phyloP scores from a whole-genome alignment of 1,139 yeast genomes.

The Kluyveromyces marxianus region DNA sequence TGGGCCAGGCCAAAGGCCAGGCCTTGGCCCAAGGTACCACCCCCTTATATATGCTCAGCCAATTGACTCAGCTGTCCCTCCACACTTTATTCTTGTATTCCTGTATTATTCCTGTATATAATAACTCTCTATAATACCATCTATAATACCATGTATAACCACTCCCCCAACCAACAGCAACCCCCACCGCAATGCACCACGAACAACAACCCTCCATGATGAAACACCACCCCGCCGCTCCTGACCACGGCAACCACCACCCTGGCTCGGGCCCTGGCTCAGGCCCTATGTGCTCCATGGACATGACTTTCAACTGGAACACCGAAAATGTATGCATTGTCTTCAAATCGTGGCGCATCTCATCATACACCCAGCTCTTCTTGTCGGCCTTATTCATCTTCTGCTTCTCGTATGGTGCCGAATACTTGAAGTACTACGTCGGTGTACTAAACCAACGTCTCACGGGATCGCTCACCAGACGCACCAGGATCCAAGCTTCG shows the following conservation, averaged over 20 bases:
- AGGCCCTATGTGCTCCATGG: constrained; percentile 48
- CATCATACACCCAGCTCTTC: constrained; percentile 43
- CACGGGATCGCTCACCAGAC: constrained; percentile 4
- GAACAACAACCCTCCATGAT: no score
- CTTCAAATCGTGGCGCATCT: constrained; percentile 74
- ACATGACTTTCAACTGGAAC: constrained; percentile 81
- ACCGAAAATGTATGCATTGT: constrained; percentile 65
- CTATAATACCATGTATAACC: no score
- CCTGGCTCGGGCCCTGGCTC: neutral
- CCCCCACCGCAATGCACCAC: no score
- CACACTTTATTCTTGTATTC: no score
- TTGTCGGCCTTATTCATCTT: constrained; percentile 46
- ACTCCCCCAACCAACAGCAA: no score
- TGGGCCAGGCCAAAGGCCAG: no score
- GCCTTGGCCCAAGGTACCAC: no score
- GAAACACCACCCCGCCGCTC: no score
- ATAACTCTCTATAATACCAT: no score
- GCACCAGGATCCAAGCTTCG: constrained; percentile 33
- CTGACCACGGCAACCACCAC: neutral
- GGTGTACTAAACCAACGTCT: constrained; percentile 14
- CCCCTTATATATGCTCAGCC: no score
- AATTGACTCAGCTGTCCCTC: no score
- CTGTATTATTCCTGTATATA: no score
- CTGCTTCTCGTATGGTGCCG: constrained; percentile 52
- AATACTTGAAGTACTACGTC: constrained; percentile 40